A percentile compares a stretch with the other conserved stretches of the same genome.
These are phyloP conservation scores for Cryphonectria naterciae DNA, from an alignment of 2,329 filamentous ascomycete genomes.

Conservation along the genomic window DNA sequence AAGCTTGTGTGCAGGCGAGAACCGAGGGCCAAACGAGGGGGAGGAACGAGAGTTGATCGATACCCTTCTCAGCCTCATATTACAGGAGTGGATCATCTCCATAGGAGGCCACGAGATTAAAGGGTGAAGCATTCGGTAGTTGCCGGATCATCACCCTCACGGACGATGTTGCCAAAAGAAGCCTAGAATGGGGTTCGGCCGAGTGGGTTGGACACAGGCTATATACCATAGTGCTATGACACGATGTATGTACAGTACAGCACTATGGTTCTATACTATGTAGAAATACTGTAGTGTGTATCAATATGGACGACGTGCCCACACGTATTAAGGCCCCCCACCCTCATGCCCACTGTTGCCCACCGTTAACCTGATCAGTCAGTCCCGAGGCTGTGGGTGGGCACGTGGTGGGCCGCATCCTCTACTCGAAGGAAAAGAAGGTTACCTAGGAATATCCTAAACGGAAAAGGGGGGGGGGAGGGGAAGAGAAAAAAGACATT, in stretches of 20 bases:
- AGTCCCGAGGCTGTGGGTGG: conserved; percentile 1
- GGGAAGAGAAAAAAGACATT: neutral
- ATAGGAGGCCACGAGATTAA: neutral
- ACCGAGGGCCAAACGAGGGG: neutral
- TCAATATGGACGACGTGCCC: neutral
- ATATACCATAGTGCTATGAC: no score
- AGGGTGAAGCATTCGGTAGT: neutral
- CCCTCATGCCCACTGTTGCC: neutral
- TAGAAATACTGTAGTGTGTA: neutral
- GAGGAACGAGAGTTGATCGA: neutral
- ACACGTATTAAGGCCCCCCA: neutral
- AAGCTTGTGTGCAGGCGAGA: conserved; percentile 4
- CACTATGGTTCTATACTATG: neutral
- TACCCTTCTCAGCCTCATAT: conserved; percentile 1
- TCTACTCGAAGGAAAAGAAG: neutral
- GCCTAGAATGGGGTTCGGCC: neutral
- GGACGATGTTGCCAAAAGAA: neutral
- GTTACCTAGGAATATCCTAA: no score
- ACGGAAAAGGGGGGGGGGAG: neutral
- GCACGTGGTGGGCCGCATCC: neutral
- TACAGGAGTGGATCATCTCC: neutral
- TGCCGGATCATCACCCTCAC: neutral
- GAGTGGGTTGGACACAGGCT: neutral
- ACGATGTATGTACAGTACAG: no score
- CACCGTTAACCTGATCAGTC: neutral